Evolutionary conservation across 1,284 basidiomycete genomes (phyloP).

Genomic region (Amylostereum chailletii): DNA sequence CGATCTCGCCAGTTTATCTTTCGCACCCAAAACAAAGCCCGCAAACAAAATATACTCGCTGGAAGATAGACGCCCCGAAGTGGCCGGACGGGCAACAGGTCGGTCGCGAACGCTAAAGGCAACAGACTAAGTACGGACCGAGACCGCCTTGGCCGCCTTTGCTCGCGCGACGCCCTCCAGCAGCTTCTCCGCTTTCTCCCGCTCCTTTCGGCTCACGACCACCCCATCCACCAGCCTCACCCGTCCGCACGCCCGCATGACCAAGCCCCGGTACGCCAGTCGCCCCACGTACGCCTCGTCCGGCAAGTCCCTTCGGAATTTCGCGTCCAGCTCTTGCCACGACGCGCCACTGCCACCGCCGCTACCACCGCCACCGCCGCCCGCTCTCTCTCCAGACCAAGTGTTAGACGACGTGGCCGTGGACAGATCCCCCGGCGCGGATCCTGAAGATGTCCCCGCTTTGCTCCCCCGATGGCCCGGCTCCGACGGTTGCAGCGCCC

Average conservation of each 20-base stretch:
- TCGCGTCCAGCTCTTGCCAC: slow-evolving; percentile 74
- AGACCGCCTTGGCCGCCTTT: slow-evolving; percentile 19
- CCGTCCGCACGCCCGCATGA: slow-evolving; percentile 66
- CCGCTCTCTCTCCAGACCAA: slow-evolving; percentile 10
- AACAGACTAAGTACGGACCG: background rate
- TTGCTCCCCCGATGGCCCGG: slow-evolving; percentile 10
- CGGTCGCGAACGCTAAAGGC: background rate
- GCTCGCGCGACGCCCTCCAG: slow-evolving; percentile 48
- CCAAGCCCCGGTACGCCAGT: slow-evolving; percentile 78
- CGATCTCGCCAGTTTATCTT: too few species aligned
- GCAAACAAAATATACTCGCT: too few species aligned
- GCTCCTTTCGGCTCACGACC: slow-evolving; percentile 70
- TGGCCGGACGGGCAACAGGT: too few species aligned
- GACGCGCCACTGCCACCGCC: slow-evolving; percentile 19
- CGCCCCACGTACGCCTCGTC: slow-evolving; percentile 81
- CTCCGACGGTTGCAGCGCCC: slow-evolving; percentile 59
- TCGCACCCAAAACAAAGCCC: too few species aligned
- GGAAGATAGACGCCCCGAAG: too few species aligned
- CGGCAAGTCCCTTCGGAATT: slow-evolving; percentile 83
- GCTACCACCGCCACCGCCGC: slow-evolving; percentile 21
- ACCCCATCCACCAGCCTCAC: slow-evolving; percentile 79
- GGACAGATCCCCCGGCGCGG: slow-evolving; percentile 8
- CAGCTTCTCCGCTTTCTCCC: slow-evolving; percentile 67
- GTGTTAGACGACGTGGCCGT: background rate
- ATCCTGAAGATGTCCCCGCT: slow-evolving; percentile 5